These are phyloP conservation scores for thale cress (Arabidopsis thaliana) DNA, from an alignment of 345 rosid genomes.

Conservation along the genomic window DNA sequence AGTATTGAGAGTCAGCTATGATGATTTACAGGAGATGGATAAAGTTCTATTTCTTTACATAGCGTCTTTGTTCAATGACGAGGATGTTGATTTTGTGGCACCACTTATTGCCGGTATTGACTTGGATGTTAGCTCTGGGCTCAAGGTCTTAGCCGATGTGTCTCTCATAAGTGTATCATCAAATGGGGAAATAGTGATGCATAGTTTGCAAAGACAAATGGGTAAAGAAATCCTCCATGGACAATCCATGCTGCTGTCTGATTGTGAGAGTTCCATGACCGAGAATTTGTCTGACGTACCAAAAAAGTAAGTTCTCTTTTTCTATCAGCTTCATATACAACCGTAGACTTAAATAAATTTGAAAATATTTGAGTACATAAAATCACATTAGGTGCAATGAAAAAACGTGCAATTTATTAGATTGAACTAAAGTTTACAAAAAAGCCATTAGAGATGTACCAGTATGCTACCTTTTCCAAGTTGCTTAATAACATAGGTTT, in stretches of 20 bases:
- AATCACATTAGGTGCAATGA: neutral
- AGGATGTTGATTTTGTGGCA: constrained; percentile 5
- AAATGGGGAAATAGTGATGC: constrained; percentile 2
- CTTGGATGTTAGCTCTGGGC: constrained; percentile 7
- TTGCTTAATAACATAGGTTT: too few relatives aligned
- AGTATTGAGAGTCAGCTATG: neutral
- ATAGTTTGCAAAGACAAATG: neutral
- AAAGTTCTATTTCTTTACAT: constrained; percentile 18
- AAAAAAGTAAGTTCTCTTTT: neutral
- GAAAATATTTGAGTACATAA: neutral
- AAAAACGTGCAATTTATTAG: too few relatives aligned
- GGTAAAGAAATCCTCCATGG: neutral
- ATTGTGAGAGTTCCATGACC: neutral
- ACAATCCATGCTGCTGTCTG: neutral
- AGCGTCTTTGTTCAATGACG: constrained; percentile 7
- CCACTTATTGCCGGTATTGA: neutral
- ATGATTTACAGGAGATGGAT: neutral
- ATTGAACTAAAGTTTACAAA: too few relatives aligned
- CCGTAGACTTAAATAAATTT: neutral
- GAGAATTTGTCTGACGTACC: neutral
- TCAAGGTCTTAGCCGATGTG: constrained; percentile 12
- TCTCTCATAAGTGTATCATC: constrained; percentile 19
- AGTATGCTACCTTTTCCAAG: too few relatives aligned
- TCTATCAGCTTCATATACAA: neutral
- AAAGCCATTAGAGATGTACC: too few relatives aligned